Evolutionary conservation across 257 asterid species (phyloP).

Genomic region (Mitragyna speciosa): DNA sequence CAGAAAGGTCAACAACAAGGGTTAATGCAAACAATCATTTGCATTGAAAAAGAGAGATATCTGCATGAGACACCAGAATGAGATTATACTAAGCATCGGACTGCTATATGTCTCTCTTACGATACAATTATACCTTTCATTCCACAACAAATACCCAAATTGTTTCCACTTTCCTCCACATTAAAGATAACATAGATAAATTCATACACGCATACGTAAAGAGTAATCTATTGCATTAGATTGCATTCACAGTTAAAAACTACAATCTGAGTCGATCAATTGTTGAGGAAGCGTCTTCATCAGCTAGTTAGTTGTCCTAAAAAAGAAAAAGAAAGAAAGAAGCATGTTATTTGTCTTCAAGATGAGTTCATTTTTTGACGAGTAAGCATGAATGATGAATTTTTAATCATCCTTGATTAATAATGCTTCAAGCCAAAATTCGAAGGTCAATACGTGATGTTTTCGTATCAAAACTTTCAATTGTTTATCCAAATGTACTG

Average conservation of each 20-base stretch:
- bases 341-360: background rate
- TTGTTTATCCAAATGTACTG: background rate
- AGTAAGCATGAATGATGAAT: background rate
- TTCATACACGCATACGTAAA: background rate
- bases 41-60: slow-evolving; percentile 2
- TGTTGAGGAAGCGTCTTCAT: background rate
- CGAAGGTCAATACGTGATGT: background rate
- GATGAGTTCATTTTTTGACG: background rate
- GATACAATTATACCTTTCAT: too few species aligned
- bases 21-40: slow-evolving; percentile 14
- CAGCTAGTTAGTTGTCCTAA: background rate
- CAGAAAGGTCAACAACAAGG: slow-evolving; percentile 14
- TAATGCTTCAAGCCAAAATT: background rate
- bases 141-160: too few species aligned
- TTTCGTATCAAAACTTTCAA: background rate
- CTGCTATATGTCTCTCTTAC: background rate
- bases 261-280: background rate
- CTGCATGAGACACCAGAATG: slow-evolving; percentile 12
- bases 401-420: background rate
- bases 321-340: background rate
- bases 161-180: too few species aligned
- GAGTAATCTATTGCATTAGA: background rate
- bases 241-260: background rate
- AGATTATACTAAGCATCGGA: background rate
- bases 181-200: too few species aligned